Conservation (phyloP, 2,329 filamentous ascomycete genomes). For the Scortechinia acanthostroma region DNA sequence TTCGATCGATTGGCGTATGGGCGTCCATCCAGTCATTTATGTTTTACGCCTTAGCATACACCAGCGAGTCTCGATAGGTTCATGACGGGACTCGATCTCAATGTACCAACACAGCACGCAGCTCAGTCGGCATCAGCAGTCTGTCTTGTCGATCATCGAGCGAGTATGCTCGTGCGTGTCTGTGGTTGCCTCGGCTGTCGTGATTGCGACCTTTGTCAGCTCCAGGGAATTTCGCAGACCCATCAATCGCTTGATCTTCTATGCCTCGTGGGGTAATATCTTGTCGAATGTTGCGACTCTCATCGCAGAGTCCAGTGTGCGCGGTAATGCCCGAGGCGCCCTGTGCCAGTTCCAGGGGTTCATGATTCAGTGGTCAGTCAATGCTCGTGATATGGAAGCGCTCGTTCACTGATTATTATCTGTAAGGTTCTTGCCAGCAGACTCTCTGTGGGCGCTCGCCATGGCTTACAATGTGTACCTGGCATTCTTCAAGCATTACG, state of each 20-base stretch:
- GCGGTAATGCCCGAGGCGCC: conserved; percentile 7
- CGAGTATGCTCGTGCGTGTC: conserved; percentile 37
- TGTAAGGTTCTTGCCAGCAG: conserved; percentile 46
- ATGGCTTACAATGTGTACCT: conserved; percentile 58
- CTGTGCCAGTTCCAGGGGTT: conserved; percentile 26
- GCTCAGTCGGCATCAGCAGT: not conserved
- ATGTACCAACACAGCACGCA: not conserved
- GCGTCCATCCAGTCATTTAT: too few relatives aligned
- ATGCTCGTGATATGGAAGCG: not conserved
- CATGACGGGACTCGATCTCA: too few relatives aligned
- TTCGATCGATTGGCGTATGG: too few relatives aligned
- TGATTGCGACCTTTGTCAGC: conserved; percentile 38
- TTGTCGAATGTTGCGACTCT: conserved; percentile 47
- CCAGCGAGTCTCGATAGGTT: too few relatives aligned
- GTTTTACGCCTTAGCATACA: too few relatives aligned
- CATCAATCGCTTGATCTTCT: conserved; percentile 54
- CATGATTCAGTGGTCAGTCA: conserved; percentile 43
- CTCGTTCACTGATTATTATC: not conserved
- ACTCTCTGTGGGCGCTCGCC: conserved; percentile 45
- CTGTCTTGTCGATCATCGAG: not conserved
- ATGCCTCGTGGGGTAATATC: conserved; percentile 53
- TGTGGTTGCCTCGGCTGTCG: conserved; percentile 39
- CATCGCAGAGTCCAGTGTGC: conserved; percentile 35
- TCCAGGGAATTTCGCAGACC: conserved; percentile 43
- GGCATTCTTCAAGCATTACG: conserved; percentile 47